Percentiles rank a stretch among this genome's conserved stretches.
These are phyloP conservation scores for Picochlorum sp. DNA, from an alignment of 139 green algal species.

Conservation along the genomic window DNA sequence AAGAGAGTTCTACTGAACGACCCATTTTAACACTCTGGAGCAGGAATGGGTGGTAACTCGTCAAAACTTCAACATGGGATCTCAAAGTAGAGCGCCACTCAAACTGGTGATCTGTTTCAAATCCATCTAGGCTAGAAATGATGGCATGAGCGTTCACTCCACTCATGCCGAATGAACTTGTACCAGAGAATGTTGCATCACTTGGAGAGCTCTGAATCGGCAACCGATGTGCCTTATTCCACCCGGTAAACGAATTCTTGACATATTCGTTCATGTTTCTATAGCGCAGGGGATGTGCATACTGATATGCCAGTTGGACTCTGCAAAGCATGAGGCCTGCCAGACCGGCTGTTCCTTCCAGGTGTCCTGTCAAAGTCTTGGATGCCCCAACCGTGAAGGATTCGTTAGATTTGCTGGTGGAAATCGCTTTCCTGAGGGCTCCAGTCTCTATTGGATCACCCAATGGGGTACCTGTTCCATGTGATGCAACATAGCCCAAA, in stretches of 20 bases:
- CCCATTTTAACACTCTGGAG: background rate
- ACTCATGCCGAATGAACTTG: slow-evolving; percentile 78
- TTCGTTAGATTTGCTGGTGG: background rate
- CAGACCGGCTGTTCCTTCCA: slow-evolving; percentile 69
- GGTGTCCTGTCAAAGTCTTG: slow-evolving; percentile 61
- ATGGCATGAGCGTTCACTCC: slow-evolving; percentile 77
- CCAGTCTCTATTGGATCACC: slow-evolving; percentile 74
- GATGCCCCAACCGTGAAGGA: slow-evolving; percentile 48
- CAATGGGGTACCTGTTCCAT: slow-evolving; percentile 63
- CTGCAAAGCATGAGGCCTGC: slow-evolving; percentile 56
- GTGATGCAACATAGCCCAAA: slow-evolving; percentile 28
- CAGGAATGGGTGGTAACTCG: slow-evolving; percentile 48
- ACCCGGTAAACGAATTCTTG: slow-evolving; percentile 30
- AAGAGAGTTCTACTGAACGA: slow-evolving; percentile 23
- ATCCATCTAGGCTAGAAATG: slow-evolving; percentile 12
- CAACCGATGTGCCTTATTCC: slow-evolving; percentile 29
- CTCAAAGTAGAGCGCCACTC: slow-evolving; percentile 11
- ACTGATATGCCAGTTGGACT: slow-evolving; percentile 26
- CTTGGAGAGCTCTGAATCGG: slow-evolving; percentile 33
- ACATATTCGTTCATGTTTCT: slow-evolving; percentile 66
- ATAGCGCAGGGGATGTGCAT: slow-evolving; percentile 37
- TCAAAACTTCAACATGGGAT: slow-evolving; percentile 18
- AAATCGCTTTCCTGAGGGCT: slow-evolving; percentile 55
- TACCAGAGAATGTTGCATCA: slow-evolving; percentile 32
- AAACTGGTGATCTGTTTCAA: background rate